Evolutionary conservation across 768 basidiomycete species (phyloP), one percentile per base, ranked within the genome.

Genomic region (Basidioascus undulatus): DNA sequence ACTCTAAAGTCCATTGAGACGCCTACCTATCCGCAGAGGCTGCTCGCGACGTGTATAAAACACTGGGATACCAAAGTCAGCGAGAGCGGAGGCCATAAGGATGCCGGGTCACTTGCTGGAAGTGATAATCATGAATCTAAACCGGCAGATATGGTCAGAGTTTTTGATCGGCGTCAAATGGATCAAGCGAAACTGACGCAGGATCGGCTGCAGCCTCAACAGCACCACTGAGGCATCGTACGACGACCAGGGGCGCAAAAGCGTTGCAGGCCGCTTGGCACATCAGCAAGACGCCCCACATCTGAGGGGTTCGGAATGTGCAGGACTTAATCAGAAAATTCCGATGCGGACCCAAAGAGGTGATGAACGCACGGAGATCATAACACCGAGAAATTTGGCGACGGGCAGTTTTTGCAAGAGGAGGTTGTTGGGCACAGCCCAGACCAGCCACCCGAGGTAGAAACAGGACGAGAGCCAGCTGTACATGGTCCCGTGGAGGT

Each of bases 151-250:
- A 35, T 15, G 16, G 15, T 42, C 41, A 16, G 21, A 35, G 16
- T 35, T 23, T 18, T 11, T 10, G 11, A 9, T 11, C 16, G 34
- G 21, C 2, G 16, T 35, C 34, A 35, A 35, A 35, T 8, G 34
- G 21, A 18, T 16, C 34, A 35, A 20, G 19, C 18, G 10, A 23
- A 15, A 5, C 36, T 42, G 26, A 44, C 15, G 39, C 32, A 5
- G 40, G 41, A 20, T 49, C 48, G 9, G 48, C 48, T 25, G 43
- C 40, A 2, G 48, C 42, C 42, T 49, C 48, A 6, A 41, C 41
- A 6, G 43, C 39, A n/a, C 44, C 41, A 9, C 46, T 42, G 16
- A 42, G 27, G 31, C 43, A 28, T 3, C 40, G 19, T 2, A 45
- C 24, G 18, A 35, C 42, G 10, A 40, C n/a, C 9, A 49, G 36